Evolutionary conservation across 1,139 yeast species (phyloP).

Genomic region (Debaryomycetaceae sp.): DNA sequence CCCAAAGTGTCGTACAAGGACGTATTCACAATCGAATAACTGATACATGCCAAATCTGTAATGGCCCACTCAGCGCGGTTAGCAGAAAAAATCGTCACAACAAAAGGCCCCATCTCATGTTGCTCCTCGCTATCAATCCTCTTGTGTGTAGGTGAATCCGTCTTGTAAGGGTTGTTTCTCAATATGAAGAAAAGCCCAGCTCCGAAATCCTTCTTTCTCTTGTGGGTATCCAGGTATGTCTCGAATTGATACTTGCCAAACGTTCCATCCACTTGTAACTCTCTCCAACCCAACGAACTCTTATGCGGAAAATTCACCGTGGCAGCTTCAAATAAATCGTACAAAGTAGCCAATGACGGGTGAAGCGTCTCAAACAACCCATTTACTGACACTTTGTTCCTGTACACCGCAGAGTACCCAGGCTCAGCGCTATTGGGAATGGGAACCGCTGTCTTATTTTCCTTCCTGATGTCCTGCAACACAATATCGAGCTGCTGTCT

Average conservation of each 20-base stretch:
- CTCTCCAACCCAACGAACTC: constrained; percentile 53
- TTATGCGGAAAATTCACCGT: constrained; percentile 30
- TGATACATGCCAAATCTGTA: constrained; percentile 34
- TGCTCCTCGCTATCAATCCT: constrained; percentile 22
- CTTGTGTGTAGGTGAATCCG: constrained; percentile 23
- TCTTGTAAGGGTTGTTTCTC: constrained; percentile 36
- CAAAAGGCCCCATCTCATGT: constrained; percentile 22
- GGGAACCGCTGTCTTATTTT: constrained; percentile 21
- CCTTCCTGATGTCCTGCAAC: constrained; percentile 11
- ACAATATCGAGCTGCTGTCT: constrained; percentile 7
- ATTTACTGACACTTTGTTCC: constrained; percentile 41
- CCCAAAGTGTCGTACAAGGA: constrained; percentile 44
- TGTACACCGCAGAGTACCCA: constrained; percentile 54
- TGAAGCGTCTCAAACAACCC: constrained; percentile 42
- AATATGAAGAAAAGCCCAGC: constrained; percentile 61
- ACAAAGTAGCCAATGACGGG: constrained; percentile 48
- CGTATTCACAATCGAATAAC: constrained; percentile 34
- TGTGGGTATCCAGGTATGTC: constrained; percentile 14
- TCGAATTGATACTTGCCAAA: constrained; percentile 47
- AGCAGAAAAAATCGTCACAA: constrained; percentile 32
- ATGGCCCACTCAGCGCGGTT: constrained; percentile 39
- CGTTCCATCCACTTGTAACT: constrained; percentile 33
- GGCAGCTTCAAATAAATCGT: constrained; percentile 45
- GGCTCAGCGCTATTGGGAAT: constrained; percentile 43
- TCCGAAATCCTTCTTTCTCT: constrained; percentile 52